A percentile compares a stretch with the other conserved stretches of the same genome.
phyloP scores from a whole-genome alignment of 192 early-diverging fungal species.

The Coemansia sp. region DNA sequence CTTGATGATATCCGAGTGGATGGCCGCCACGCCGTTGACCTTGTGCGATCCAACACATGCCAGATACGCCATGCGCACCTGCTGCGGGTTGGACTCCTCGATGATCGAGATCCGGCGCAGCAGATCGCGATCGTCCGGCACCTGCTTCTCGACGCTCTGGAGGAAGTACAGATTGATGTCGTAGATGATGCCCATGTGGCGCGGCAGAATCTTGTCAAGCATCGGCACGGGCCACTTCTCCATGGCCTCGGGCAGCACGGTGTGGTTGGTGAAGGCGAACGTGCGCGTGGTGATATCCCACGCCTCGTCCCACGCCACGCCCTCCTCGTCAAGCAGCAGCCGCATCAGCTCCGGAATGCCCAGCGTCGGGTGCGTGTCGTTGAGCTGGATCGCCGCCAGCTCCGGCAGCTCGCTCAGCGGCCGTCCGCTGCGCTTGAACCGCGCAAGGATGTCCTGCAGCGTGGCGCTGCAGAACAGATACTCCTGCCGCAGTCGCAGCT shows the following conservation, averaged over 20 bases:
- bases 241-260: constrained; percentile 96
- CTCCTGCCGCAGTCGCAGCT: constrained; percentile 96
- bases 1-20: constrained; percentile 82
- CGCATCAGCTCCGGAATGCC: constrained; percentile 92
- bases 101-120: constrained; percentile 90
- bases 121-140: constrained; percentile 83
- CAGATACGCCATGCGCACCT: constrained; percentile 96
- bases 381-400: constrained; percentile 95
- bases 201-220: constrained; percentile 87
- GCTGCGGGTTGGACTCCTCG: constrained; percentile 89
- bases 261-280: constrained; percentile 99
- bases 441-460: constrained; percentile 83
- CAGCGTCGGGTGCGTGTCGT: constrained; percentile 97
- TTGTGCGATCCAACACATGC: constrained; percentile 92
- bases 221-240: constrained; percentile 98
- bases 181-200: constrained; percentile 98
- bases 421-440: constrained; percentile 86
- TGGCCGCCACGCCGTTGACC: constrained; percentile 94
- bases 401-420: constrained; percentile 89
- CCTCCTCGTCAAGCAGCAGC: constrained; percentile 89
- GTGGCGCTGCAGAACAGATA: constrained; percentile 95
- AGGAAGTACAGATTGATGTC: constrained; percentile 99
- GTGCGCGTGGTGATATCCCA: constrained; percentile 88
- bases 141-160: constrained; percentile 85
- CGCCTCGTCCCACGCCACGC: constrained; percentile 89